Conservation (phyloP, 208 protist species). For the Trypanosoma melophagium region DNA sequence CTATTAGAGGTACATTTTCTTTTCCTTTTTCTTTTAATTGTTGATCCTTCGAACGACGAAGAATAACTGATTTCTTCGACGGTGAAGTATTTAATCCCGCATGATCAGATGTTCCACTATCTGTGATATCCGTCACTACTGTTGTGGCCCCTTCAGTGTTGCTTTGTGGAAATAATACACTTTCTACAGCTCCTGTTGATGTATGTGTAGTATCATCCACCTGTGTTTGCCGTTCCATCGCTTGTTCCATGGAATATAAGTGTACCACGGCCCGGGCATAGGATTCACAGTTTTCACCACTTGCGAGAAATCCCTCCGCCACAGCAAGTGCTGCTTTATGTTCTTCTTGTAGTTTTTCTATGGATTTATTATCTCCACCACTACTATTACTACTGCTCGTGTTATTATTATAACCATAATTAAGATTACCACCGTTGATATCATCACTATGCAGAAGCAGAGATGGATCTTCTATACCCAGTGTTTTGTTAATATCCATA, state of each 20-base stretch:
- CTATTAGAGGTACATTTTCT: neutral
- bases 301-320: conserved; percentile 10
- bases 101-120: no score
- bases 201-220: conserved; percentile 4
- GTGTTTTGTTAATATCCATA: neutral
- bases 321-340: conserved; percentile 8
- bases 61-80: no score
- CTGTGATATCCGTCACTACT: no score
- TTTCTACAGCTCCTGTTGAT: neutral
- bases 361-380: neutral
- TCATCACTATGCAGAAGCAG: no score
- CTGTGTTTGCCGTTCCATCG: conserved; percentile 36
- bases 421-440: no score
- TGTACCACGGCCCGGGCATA: conserved; percentile 44
- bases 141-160: no score
- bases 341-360: neutral
- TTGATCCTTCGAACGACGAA: no score
- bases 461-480: neutral
- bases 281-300: conserved; percentile 5
- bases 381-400: neutral
- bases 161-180: no score
- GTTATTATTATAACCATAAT: no score
- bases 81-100: no score
- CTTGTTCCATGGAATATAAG: conserved; percentile 32
- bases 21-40: neutral